Conservation (phyloP, 192 early-diverging fungal species). For the Backusella tuberculispora region DNA sequence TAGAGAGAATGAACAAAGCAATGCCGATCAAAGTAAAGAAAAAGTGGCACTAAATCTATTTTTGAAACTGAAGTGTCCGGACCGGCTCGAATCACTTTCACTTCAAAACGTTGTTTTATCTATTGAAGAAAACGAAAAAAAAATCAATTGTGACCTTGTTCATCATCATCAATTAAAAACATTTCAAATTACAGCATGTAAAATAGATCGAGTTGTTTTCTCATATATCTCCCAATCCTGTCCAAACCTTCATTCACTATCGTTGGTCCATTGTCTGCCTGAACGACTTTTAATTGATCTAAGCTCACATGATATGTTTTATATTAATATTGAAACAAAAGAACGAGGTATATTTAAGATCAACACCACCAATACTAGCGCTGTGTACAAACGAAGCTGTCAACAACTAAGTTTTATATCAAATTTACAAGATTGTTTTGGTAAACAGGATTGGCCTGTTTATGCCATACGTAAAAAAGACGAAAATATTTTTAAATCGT, state of each 20-base stretch:
- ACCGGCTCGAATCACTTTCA: not conserved
- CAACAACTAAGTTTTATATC: not conserved
- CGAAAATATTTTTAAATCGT: not conserved
- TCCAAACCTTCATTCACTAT: not conserved
- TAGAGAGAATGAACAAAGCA: not conserved
- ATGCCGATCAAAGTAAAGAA: not conserved
- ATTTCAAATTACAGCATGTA: not conserved
- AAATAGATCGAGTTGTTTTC: not conserved
- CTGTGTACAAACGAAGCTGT: not conserved
- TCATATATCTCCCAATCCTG: not conserved
- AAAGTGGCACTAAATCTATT: not conserved
- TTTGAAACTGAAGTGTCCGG: not conserved
- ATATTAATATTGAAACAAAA: not conserved
- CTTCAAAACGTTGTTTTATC: not conserved
- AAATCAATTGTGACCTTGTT: no score
- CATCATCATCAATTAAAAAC: not conserved
- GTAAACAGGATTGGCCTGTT: not conserved
- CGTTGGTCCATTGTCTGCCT: not conserved
- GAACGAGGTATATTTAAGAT: not conserved
- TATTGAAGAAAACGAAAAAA: not conserved
- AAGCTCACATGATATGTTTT: not conserved
- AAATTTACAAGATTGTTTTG: not conserved
- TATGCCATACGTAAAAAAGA: conserved; percentile 1
- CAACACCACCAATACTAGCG: not conserved
- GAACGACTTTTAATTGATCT: not conserved